Percentiles rank a stretch among this genome's conserved stretches.
Conservation (phyloP, 1,139 yeast genomes). For the Debaryomyces udenii region DNA sequence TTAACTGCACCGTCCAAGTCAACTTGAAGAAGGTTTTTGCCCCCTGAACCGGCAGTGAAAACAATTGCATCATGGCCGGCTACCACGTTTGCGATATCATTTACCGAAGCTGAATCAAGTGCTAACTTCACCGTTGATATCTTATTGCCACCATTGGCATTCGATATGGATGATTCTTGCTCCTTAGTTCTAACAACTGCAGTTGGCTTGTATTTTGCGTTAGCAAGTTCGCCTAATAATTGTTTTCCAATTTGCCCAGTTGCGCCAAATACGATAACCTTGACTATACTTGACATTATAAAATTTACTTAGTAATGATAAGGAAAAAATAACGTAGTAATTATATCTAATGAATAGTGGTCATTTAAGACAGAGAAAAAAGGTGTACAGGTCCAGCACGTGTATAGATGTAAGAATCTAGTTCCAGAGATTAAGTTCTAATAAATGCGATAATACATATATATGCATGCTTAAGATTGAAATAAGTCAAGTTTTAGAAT, state of each 20-base stretch:
- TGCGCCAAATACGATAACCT: conserved; percentile 54
- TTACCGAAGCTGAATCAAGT: conserved; percentile 33
- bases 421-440: too few relatives aligned
- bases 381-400: too few relatives aligned
- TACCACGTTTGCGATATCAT: conserved; percentile 32
- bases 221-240: conserved; percentile 28
- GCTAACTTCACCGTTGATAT: conserved; percentile 30
- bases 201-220: conserved; percentile 37
- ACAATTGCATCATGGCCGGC: conserved; percentile 59
- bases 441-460: too few relatives aligned
- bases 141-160: background rate
- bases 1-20: conserved; percentile 68
- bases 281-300: conserved; percentile 11
- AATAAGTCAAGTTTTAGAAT: conserved; percentile 24
- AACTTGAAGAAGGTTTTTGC: conserved; percentile 53
- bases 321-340: too few relatives aligned
- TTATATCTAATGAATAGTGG: too few relatives aligned
- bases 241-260: conserved; percentile 61
- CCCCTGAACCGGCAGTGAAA: conserved; percentile 68
- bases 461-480: background rate
- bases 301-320: too few relatives aligned
- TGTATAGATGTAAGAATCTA: too few relatives aligned
- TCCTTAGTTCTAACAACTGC: conserved; percentile 55
- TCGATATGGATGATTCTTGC: conserved; percentile 32
- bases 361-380: too few relatives aligned